Percentiles rank a stretch among this genome's conserved stretches.
phyloP scores from a whole-genome alignment of 345 rosid genomes.

The Arabis alpina region DNA sequence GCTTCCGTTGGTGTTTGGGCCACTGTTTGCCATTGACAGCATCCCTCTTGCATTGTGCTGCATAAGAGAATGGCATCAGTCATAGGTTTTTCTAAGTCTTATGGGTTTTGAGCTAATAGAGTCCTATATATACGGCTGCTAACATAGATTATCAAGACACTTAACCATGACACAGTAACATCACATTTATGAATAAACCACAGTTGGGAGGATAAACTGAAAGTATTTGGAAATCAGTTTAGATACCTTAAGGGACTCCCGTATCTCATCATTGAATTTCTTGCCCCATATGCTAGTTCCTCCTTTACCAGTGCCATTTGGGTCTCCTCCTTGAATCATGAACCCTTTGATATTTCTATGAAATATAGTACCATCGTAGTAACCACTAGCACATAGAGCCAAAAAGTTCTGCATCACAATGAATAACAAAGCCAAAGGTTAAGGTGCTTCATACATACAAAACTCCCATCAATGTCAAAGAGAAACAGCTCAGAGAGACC shows the following conservation, averaged over 20 bases:
- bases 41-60: constrained; percentile 98
- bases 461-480: not conserved
- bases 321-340: constrained; percentile 99
- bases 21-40: constrained; percentile 94
- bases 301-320: constrained; percentile 94
- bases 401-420: constrained; percentile 72
- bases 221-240: not conserved
- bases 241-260: constrained; percentile 94
- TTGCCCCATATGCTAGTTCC: constrained; percentile 99
- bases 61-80: constrained; percentile 15
- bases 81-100: not conserved
- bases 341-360: constrained; percentile 95
- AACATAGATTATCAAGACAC: not conserved
- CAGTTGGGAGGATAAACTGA: not conserved
- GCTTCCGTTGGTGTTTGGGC: constrained; percentile 97
- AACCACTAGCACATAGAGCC: constrained; percentile 95
- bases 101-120: not conserved
- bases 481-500: not conserved
- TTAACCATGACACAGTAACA: not conserved
- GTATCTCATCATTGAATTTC: constrained; percentile 95
- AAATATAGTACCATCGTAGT: constrained; percentile 86
- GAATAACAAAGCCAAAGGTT: constrained; percentile 2
- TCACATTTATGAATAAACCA: not conserved
- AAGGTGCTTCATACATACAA: not conserved
- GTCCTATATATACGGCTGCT: not conserved